These are phyloP conservation scores for Albatrellus ellisii DNA, from an alignment of 768 basidiomycete genomes.

Conservation along the genomic window DNA sequence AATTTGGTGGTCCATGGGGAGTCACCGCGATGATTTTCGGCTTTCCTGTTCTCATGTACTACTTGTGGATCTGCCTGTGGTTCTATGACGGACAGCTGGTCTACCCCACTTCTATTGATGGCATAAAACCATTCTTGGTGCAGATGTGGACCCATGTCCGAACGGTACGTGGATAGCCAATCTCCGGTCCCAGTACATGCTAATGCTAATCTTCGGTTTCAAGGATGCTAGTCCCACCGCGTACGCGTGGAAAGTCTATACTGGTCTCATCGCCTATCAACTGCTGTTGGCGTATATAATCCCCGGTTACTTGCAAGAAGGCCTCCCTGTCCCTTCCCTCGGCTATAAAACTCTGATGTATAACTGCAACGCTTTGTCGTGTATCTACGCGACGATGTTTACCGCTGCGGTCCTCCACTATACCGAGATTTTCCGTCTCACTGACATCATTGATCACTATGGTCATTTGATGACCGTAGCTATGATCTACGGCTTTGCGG, in stretches of 20 bases:
- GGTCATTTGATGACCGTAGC: slow-evolving; percentile 92
- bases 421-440: slow-evolving; percentile 76
- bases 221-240: slow-evolving; percentile 89
- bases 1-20: slow-evolving; percentile 93
- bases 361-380: slow-evolving; percentile 90
- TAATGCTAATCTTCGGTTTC: not conserved
- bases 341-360: slow-evolving; percentile 88
- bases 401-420: slow-evolving; percentile 68
- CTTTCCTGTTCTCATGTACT: slow-evolving; percentile 96
- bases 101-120: slow-evolving; percentile 50
- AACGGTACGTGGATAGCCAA: slow-evolving; percentile 35
- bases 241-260: slow-evolving; percentile 86
- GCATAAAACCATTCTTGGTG: slow-evolving; percentile 63
- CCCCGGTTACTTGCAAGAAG: slow-evolving; percentile 88
- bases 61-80: slow-evolving; percentile 95
- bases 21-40: slow-evolving; percentile 87
- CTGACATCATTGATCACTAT: slow-evolving; percentile 92
- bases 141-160: slow-evolving; percentile 80
- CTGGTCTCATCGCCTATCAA: slow-evolving; percentile 78
- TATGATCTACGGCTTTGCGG: slow-evolving; percentile 81
- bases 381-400: slow-evolving; percentile 70
- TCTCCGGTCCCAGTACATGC: not conserved
- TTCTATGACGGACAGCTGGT: slow-evolving; percentile 85
- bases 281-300: slow-evolving; percentile 82
- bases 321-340: slow-evolving; percentile 91